A percentile compares a stretch with the other conserved stretches of the same genome.
phyloP scores from a whole-genome alignment of 306 rosid genomes.

The Castanea crenata region DNA sequence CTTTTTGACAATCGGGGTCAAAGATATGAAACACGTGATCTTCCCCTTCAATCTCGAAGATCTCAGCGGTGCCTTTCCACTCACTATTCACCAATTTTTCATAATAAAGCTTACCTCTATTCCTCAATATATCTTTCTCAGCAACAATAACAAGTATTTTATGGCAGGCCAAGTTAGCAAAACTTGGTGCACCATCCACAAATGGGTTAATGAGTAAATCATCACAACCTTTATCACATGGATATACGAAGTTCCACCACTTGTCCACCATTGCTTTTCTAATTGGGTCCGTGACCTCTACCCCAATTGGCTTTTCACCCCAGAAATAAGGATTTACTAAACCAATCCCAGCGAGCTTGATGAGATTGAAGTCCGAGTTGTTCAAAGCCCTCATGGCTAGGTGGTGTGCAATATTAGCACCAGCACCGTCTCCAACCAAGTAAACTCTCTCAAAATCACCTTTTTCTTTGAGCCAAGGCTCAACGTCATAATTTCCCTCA shows the following conservation, averaged over 20 bases:
- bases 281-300: slow-evolving; percentile 40
- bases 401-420: slow-evolving; percentile 74
- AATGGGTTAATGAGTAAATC: slow-evolving; percentile 77
- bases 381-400: slow-evolving; percentile 31
- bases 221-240: slow-evolving; percentile 61
- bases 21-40: slow-evolving; percentile 72
- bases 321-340: slow-evolving; percentile 80
- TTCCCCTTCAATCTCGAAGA: slow-evolving; percentile 52
- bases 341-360: slow-evolving; percentile 48
- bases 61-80: slow-evolving; percentile 57
- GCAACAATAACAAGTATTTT: slow-evolving; percentile 56
- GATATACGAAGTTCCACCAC: slow-evolving; percentile 87
- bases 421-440: slow-evolving; percentile 81
- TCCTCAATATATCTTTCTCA: slow-evolving; percentile 65
- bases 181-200: slow-evolving; percentile 55
- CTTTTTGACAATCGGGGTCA: slow-evolving; percentile 46
- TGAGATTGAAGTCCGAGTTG: background rate
- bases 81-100: slow-evolving; percentile 46
- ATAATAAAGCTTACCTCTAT: slow-evolving; percentile 73
- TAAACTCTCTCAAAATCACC: slow-evolving; percentile 51
- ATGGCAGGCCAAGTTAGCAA: slow-evolving; percentile 43
- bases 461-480: slow-evolving; percentile 48
- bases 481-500: background rate
- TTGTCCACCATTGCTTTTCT: slow-evolving; percentile 64
- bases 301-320: slow-evolving; percentile 67